Evolutionary conservation across 169 alveolate species (phyloP), one percentile per base, ranked within the genome.

Genomic region (Cryptosporidium andersoni): DNA sequence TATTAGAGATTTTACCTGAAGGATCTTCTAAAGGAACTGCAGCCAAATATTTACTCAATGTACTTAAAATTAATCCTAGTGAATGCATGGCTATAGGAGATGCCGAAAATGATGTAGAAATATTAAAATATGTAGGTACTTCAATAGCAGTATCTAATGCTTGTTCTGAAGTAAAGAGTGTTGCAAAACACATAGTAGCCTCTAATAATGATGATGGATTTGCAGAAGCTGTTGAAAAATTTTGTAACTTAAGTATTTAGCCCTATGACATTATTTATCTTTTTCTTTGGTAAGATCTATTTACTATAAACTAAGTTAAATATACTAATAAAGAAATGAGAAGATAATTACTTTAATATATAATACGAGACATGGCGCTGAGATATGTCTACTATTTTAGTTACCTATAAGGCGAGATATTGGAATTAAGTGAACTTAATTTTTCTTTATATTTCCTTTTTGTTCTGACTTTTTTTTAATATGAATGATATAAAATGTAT

Each of bases 51-150:
- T 80, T 92, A 37, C 91, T 91, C 47, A 81, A 82, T 43, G 68
- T 55, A 43, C 82, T 82, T n/a, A 80, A 67, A 14, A 62, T 92
- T 39, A 64, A 81, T 53, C 88, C 91, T 52, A 64, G 65, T 40
- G 64, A 90, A 14, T 90, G 92, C 37, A 51, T 90, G 8, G 94
- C 91, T n/a, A 90, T 92, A 56, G 95, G 95, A 2, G 95, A 92
- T 82, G 93, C 92, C 2, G 95, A 92, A 67, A 92, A 92, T 65
- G 95, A 92, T 66, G 88, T 92, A 5, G 93, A 92, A 62, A 66
- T 92, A 89, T 81, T 92, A 39, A 51, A 51, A 36, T 82, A 88
- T 2, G 82, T 90, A 5, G 91, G 90, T 42, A 52, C 81, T 45
- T 80, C 95, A 11, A 91, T 92, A 40, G 91, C 92, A 11, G 92